Percentiles rank a stretch among this genome's conserved stretches.
Conservation (phyloP, 352 stramenopile genomes). For the Peronospora farinosa region DNA sequence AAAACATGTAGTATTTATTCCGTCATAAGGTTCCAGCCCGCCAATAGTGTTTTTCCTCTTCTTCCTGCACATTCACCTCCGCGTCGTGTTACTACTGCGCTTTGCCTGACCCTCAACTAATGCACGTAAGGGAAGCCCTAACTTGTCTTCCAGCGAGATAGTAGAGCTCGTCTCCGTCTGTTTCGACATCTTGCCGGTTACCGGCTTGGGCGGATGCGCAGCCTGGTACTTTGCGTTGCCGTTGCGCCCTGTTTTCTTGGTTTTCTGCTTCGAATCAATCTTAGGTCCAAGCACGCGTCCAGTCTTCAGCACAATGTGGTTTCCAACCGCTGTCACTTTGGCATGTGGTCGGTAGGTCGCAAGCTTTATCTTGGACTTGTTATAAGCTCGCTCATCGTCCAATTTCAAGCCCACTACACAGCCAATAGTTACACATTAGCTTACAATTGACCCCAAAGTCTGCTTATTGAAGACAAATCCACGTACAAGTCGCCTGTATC, state of each 20-base stretch:
- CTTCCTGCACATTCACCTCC: conserved; percentile 23
- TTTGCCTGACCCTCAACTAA: conserved; percentile 37
- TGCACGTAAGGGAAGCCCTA: conserved; percentile 59
- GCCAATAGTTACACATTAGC: not conserved
- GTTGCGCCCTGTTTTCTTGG: conserved; percentile 11
- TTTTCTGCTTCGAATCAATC: conserved; percentile 13
- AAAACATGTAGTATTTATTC: conserved; percentile 33
- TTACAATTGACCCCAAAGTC: not conserved
- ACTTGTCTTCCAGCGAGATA: conserved; percentile 58
- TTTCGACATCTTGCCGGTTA: conserved; percentile 19
- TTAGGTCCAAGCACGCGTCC: conserved; percentile 59
- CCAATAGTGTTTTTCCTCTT: conserved; percentile 3
- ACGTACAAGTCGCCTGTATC: conserved; percentile 40
- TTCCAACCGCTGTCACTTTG: conserved; percentile 33
- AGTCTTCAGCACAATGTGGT: conserved; percentile 50
- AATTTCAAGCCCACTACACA: conserved; percentile 20
- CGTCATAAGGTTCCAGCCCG: conserved; percentile 13
- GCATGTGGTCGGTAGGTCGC: conserved; percentile 37
- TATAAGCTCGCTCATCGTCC: conserved; percentile 7
- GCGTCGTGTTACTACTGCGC: conserved; percentile 26
- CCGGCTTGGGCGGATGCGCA: conserved; percentile 23
- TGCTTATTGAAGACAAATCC: not conserved
- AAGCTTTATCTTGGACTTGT: conserved; percentile 45
- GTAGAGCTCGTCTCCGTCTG: conserved; percentile 3
- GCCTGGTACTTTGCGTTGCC: conserved; percentile 24